phyloP scores from a whole-genome alignment of 2,329 filamentous ascomycete genomes.

The Nigrospora osmanthi region DNA sequence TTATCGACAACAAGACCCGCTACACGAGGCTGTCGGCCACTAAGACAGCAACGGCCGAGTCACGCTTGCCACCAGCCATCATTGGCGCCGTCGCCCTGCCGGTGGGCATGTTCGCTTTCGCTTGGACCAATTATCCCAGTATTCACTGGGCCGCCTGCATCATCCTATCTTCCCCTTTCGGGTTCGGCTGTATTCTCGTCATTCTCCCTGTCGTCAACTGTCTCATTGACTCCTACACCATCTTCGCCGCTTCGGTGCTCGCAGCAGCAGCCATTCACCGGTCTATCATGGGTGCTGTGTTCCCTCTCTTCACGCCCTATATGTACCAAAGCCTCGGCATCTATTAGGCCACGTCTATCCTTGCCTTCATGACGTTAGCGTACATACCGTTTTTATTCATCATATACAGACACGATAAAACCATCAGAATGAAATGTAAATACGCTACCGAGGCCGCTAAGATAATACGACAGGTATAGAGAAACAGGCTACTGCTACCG shows the following conservation, averaged over 20 bases:
- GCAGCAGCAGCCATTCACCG: slow-evolving; percentile 53
- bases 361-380: slow-evolving; percentile 63
- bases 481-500: too few relatives aligned
- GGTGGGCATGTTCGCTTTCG: slow-evolving; percentile 45
- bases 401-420: slow-evolving; percentile 63
- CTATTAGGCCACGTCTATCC: slow-evolving; percentile 69
- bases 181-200: slow-evolving; percentile 33
- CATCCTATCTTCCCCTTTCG: slow-evolving; percentile 26
- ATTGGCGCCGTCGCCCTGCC: slow-evolving; percentile 47
- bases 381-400: slow-evolving; percentile 70
- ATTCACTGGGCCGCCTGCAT: slow-evolving; percentile 7
- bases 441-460: slow-evolving; percentile 53
- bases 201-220: slow-evolving; percentile 28
- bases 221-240: slow-evolving; percentile 27
- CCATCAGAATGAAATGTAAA: slow-evolving; percentile 60
- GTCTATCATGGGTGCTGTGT: slow-evolving; percentile 52
- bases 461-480: neutral
- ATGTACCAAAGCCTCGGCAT: slow-evolving; percentile 56
- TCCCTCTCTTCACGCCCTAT: slow-evolving; percentile 49
- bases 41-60: slow-evolving; percentile 51
- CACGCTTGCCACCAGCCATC: slow-evolving; percentile 51
- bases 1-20: slow-evolving; percentile 42
- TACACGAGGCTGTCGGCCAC: slow-evolving; percentile 36
- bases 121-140: slow-evolving; percentile 39
- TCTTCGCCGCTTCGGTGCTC: slow-evolving; percentile 56